phyloP scores from a whole-genome alignment of 192 early-diverging fungal species.

The Backusella circina region DNA sequence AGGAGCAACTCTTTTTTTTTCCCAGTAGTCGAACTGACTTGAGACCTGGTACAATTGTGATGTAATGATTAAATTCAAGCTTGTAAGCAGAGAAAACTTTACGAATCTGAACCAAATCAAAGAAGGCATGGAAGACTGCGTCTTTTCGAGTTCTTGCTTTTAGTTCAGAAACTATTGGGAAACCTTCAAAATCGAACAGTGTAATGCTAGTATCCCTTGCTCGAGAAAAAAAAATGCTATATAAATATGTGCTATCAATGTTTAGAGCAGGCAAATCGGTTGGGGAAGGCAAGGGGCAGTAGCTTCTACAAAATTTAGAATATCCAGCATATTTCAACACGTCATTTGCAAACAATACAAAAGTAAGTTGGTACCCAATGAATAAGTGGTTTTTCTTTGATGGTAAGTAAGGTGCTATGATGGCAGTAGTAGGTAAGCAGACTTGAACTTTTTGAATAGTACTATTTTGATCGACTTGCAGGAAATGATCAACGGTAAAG shows the following conservation, averaged over 20 bases:
- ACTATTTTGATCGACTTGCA: no score
- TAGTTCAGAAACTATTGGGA: neutral
- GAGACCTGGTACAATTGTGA: no score
- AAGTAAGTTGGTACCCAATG: neutral
- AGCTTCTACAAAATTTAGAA: neutral
- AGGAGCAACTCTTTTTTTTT: no score
- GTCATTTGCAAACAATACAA: neutral
- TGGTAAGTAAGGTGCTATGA: neutral
- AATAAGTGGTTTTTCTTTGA: neutral
- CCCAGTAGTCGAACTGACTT: no score
- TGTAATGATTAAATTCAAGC: no score
- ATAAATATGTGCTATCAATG: neutral
- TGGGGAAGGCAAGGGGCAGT: neutral
- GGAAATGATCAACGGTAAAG: neutral
- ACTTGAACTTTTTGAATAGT: neutral
- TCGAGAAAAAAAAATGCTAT: neutral
- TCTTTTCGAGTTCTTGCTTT: no score
- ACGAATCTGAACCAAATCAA: no score
- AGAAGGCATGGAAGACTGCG: no score
- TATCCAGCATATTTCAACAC: neutral
- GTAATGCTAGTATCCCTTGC: neutral
- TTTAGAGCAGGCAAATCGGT: neutral
- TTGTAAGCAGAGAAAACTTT: no score
- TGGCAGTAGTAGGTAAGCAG: neutral
- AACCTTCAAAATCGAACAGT: neutral